Base-by-base conservation (phyloP, 2,329 filamentous ascomycete genomes). In the Dactylellina leptospora region DNA sequence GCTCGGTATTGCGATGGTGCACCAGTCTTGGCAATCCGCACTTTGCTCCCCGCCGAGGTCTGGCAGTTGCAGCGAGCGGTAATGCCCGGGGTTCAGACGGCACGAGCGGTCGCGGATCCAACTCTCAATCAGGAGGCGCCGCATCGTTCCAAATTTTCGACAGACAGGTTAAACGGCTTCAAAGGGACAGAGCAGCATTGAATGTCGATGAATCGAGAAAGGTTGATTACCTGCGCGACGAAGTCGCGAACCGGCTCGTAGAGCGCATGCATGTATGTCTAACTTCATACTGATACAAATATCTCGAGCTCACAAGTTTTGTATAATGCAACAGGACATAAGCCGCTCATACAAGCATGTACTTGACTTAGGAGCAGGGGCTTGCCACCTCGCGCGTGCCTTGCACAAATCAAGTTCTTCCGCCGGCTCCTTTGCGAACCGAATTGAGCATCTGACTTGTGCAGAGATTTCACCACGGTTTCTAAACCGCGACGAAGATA, bases 341-440 rank as follows among this genome's bases (percentile, higher is more conserved):
- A 96, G 96, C 77, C 90, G 95, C 28, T 84, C 87, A 63, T 97
- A 96, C 77, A 86, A 90, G 45, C 85, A 87, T 75, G 92, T 92
- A 22, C 89, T 99, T 72, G 95, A 99, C 80, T 87, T 97, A 28
- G 95, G 95, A 74, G 93, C 95, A 74, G 96, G 97, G 79, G 91
- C 93, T 73, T 97, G 93, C 84, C 96, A 97, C 80, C 88, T 99
- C 73, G 93, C 93, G 18, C 88, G 89, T 74, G 90, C 91, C 63
- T 85, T 97, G 47, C 89, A 87, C 0, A 88, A 90, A 77, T 84
- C 84, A 5, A 84, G 85, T 75, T 82, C 84, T 4, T 77, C 80
- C n/a, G 82, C 81, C 40, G 81, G 81, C 22, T 89, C 92, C 2
- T 84, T 96, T 42, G 84, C 88, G 1, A 84, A 83, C 20, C 87